Conservation (phyloP, 2,329 filamentous ascomycete species). For the Arthroderma sp. region DNA sequence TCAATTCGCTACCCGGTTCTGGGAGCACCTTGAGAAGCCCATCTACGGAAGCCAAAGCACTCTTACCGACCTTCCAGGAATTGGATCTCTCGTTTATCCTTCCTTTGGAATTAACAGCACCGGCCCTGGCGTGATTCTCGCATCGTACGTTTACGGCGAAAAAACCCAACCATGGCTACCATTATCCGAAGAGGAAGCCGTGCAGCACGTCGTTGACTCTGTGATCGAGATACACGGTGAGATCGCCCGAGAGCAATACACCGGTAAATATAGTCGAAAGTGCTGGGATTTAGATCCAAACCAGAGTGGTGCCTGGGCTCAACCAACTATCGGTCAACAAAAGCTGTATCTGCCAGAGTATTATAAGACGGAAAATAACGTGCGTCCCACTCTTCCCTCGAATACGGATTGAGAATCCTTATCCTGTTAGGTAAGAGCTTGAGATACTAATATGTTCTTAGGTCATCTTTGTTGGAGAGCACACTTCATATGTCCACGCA, state of each 20-base stretch:
- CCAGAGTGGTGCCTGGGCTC: conserved; percentile 19
- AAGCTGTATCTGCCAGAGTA: conserved; percentile 22
- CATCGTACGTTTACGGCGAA: neutral
- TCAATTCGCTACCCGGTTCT: conserved; percentile 21
- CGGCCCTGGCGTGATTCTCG: conserved; percentile 22
- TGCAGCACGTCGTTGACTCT: conserved; percentile 17
- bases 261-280: conserved; percentile 21
- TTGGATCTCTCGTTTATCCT: conserved; percentile 25
- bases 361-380: conserved; percentile 22
- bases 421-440: conserved; percentile 15
- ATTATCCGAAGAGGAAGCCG: conserved; percentile 15
- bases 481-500: conserved; percentile 23
- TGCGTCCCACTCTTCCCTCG: conserved; percentile 14
- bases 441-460: conserved; percentile 17
- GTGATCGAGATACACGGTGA: conserved; percentile 19
- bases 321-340: conserved; percentile 21
- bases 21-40: conserved; percentile 19
- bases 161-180: neutral
- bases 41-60: conserved; percentile 31
- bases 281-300: conserved; percentile 23
- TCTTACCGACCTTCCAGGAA: conserved; percentile 14
- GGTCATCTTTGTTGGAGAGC: conserved; percentile 23
- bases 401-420: neutral
- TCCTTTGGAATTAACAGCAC: conserved; percentile 25
- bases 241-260: conserved; percentile 17